A percentile compares a stretch with the other conserved stretches of the same genome.
Evolutionary conservation across 768 basidiomycete genomes (phyloP).

Genomic region (Termitomyces titanicus): DNA sequence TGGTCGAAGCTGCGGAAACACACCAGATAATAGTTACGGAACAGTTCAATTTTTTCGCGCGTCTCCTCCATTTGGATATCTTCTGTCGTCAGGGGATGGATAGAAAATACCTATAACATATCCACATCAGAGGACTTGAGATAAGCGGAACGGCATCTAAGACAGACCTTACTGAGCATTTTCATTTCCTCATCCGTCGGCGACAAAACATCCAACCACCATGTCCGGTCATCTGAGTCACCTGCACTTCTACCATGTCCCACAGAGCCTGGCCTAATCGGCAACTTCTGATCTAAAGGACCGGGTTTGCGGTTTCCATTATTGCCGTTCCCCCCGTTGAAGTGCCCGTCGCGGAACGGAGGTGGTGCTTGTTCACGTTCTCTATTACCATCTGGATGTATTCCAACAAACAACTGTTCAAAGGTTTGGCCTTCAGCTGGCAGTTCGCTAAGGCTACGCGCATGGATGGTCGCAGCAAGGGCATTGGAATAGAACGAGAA

Average conservation of each 20-base stretch:
- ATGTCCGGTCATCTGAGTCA: constrained; percentile 75
- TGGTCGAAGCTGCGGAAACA: constrained; percentile 99
- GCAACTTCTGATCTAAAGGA: constrained; percentile 11
- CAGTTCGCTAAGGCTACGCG: constrained; percentile 86
- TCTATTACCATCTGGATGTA: constrained; percentile 20
- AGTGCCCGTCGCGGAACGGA: constrained; percentile 6
- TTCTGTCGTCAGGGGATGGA: constrained; percentile 97
- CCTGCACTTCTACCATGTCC: constrained; percentile 6
- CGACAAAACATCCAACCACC: constrained; percentile 94
- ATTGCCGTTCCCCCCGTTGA: background rate
- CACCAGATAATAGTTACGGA: constrained; percentile 97
- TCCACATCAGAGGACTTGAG: background rate
- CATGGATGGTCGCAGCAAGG: constrained; percentile 90
- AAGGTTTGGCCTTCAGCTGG: constrained; percentile 93
- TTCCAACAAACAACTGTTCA: constrained; percentile 79
- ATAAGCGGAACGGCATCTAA: background rate
- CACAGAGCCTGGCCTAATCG: constrained; percentile 9
- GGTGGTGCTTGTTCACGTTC: constrained; percentile 3
- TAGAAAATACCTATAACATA: constrained; percentile 75
- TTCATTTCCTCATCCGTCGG: constrained; percentile 99
- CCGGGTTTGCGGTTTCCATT: background rate
- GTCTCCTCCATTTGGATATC: constrained; percentile 99
- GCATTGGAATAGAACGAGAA: constrained; percentile 99
- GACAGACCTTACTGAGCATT: constrained; percentile 80
- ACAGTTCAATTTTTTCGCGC: constrained; percentile 98